Base-by-base conservation (phyloP, 148 eudicot genomes). In the Vaccinium corymbosum region DNA sequence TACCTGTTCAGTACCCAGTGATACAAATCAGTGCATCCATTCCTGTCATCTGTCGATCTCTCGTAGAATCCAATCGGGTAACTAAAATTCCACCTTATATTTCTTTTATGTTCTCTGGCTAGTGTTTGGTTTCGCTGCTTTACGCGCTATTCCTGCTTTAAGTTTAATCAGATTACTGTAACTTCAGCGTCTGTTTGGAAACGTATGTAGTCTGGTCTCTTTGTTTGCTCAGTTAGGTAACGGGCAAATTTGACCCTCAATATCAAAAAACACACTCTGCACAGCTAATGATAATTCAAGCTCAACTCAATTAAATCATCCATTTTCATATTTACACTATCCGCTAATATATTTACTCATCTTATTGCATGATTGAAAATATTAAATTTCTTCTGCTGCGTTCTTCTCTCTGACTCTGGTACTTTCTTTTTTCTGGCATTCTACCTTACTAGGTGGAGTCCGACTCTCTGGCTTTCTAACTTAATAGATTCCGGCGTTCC, bases 401-500 rank as follows among this genome's bases (percentile, higher is more conserved):
- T 62, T n/a, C 68, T n/a, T 62, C 68, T 62, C 9, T 62, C 68
- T n/a, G 68, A 62, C 68, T n/a, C 27, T n/a, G 20, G 7, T 57
- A 57, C 62, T 57, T 17, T 57, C 8, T 3, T 17, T 56, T 6
- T n/a, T n/a, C 68, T 6, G 25, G 68, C 73, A 9, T 22, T 68
- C 73, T 29, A 68, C 38, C 42, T 68, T 68, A 29, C 73, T 27
- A 13, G 8, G 46, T 42, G 46, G 46, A 42, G 46, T 42, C 46
- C 4, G 55, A 59, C 22, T 19, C 20, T 7, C 64, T 4, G 25
- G 68, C 73, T 0, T 22, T 27, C 42, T 29, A 68, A 16, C 42
- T 68, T 68, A 29, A 19, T 68, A 27, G 19, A 85, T 74, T 82
- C 80, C 87, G 85, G 7, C 87, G 91, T 59, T 91, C 84, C 81